Evolutionary conservation across 2,329 filamentous ascomycete genomes (phyloP), one percentile per base, ranked within the genome.

Genomic region (Alternaria rosae): DNA sequence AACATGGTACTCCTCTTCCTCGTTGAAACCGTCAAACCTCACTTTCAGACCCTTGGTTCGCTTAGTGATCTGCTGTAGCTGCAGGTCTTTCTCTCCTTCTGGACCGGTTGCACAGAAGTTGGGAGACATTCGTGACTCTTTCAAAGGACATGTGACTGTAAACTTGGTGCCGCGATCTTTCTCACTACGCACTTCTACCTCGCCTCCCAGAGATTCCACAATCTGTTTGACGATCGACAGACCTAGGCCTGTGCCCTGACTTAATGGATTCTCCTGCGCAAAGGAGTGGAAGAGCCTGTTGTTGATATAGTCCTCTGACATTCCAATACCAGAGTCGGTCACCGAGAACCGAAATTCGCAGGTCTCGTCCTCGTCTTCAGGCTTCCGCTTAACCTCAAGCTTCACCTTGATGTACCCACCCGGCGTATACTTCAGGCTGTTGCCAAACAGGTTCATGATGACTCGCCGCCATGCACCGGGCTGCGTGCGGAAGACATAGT

Each of bases 371-470:
- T 57, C 52, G 12, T 65, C 9, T 12, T 61, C 65, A 5, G 54
- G 45, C 20, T 64, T 72, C 20, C 68, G 64, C 52, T 72, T 68
- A 5, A 73, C 70, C 52, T 79, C 73, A 10, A 81, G 72, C 48
- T 77, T 77, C 10, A 80, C 70, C 56, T 74, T 76, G 51, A 80
- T 75, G 51, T 70, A 80, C 1, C 79, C 79, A 4, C 71, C 69
- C 26, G 71, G 68, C 4, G 79, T 80, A 47, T 80, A 81, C 56
- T 81, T 81, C 38, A 81, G 57, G 8, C 77, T 75, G 62, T 81
- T 81, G 1, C 78, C 79, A 21, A 80, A 78, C 15, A 81, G 42
- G 54, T 81, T 81, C 76, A 80, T 79, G 13, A 80, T 70, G 6
- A 81, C 73, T 12, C 79, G 73, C 51, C 76, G 69, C 77, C 76